phyloP scores from a whole-genome alignment of 768 basidiomycete species.

The Ephemerocybe angulata region DNA sequence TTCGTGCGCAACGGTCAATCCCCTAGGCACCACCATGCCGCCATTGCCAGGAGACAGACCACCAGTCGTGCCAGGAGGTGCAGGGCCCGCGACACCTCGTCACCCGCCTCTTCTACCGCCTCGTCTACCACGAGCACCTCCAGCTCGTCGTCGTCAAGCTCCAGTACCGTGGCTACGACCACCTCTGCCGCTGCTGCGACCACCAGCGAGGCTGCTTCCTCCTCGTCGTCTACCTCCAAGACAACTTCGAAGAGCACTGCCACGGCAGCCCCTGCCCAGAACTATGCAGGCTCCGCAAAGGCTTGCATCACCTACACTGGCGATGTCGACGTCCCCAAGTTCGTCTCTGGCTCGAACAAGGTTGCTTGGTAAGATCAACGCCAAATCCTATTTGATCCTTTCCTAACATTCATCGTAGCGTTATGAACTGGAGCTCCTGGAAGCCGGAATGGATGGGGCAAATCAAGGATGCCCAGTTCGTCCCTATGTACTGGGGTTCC shows the following conservation, averaged over 20 bases:
- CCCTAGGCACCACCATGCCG: conserved; percentile 37
- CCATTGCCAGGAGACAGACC: conserved; percentile 52
- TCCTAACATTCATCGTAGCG: conserved; percentile 19
- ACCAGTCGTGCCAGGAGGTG: conserved; percentile 46
- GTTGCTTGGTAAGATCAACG: conserved; percentile 37
- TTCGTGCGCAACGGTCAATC: conserved; percentile 41
- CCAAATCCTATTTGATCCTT: not conserved
- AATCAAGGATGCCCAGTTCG: conserved; percentile 46
- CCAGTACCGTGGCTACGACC: conserved; percentile 11
- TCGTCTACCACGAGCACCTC: conserved; percentile 9
- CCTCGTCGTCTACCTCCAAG: conserved; percentile 15
- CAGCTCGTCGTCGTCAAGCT: not conserved
- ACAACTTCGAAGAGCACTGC: not conserved
- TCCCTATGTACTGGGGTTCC: conserved; percentile 71
- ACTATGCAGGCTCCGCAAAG: conserved; percentile 34
- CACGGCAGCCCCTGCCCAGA: conserved; percentile 1
- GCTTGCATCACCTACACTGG: conserved; percentile 61
- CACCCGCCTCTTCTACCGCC: conserved; percentile 15
- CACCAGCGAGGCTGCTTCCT: not conserved
- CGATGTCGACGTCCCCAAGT: conserved; percentile 46
- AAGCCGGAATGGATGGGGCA: conserved; percentile 33
- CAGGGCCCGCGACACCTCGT: conserved; percentile 45
- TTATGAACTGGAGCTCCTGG: conserved; percentile 68
- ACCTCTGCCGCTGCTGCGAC: conserved; percentile 14
- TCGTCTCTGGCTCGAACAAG: conserved; percentile 34